These are phyloP conservation scores for Conoideocrella luteorostrata DNA, from an alignment of 2,329 filamentous ascomycete species.

Conservation along the genomic window DNA sequence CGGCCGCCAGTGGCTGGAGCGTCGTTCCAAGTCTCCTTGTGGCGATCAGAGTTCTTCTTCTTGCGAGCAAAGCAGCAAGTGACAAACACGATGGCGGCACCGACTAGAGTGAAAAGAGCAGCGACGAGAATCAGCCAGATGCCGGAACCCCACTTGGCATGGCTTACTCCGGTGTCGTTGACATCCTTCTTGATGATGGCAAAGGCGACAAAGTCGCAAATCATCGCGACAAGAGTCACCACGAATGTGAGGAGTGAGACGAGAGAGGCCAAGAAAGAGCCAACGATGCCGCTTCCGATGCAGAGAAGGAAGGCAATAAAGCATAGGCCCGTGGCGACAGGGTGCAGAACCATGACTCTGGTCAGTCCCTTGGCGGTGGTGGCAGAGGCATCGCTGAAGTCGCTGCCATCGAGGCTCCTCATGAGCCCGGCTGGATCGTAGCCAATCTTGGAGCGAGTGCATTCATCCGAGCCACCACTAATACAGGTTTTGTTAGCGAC, in stretches of 20 bases:
- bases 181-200: slow-evolving; percentile 46
- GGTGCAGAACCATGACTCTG: slow-evolving; percentile 55
- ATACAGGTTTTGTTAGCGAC: background rate
- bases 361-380: slow-evolving; percentile 45
- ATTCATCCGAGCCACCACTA: slow-evolving; percentile 34
- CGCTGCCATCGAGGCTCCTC: slow-evolving; percentile 25
- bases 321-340: slow-evolving; percentile 48
- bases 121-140: slow-evolving; percentile 55
- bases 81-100: slow-evolving; percentile 51
- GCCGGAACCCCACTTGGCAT: slow-evolving; percentile 45
- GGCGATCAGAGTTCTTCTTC: slow-evolving; percentile 20
- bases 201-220: slow-evolving; percentile 54
- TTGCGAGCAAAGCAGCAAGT: slow-evolving; percentile 52
- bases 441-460: slow-evolving; percentile 43
- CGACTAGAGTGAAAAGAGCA: slow-evolving; percentile 48
- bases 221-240: slow-evolving; percentile 40
- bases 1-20: slow-evolving; percentile 7
- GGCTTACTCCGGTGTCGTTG: slow-evolving; percentile 39
- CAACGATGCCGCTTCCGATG: slow-evolving; percentile 44
- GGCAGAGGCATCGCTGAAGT: slow-evolving; percentile 36
- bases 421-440: slow-evolving; percentile 48
- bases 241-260: slow-evolving; percentile 45
- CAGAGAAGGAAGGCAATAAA: slow-evolving; percentile 55
- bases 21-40: slow-evolving; percentile 19
- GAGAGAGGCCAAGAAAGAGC: slow-evolving; percentile 44